Conservation (phyloP, 2,329 filamentous ascomycete genomes). For the Fusarium musae region DNA sequence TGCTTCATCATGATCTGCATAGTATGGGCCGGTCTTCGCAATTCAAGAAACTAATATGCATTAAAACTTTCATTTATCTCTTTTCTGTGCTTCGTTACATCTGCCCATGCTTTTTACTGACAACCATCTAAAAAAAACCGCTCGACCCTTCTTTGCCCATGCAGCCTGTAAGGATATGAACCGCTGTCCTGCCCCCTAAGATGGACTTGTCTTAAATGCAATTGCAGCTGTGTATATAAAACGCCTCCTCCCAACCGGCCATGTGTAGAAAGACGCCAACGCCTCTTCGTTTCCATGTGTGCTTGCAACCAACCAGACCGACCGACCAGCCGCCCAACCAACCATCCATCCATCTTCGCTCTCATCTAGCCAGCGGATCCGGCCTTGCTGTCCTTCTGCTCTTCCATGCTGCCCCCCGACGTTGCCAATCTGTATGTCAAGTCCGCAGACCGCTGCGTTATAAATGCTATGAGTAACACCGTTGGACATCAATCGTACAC, state of each 20-base stretch:
- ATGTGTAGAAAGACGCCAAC: slow-evolving; percentile 46
- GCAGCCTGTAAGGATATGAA: slow-evolving; percentile 42
- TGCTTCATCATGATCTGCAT: neutral
- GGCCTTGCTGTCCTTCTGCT: slow-evolving; percentile 31
- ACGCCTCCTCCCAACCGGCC: slow-evolving; percentile 43
- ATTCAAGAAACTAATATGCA: slow-evolving; percentile 3
- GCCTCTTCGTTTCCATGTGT: slow-evolving; percentile 42
- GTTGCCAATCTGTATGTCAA: slow-evolving; percentile 40
- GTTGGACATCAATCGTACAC: slow-evolving; percentile 42
- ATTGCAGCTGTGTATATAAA: slow-evolving; percentile 46
- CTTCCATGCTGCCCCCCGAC: slow-evolving; percentile 20
- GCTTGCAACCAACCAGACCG: slow-evolving; percentile 24
- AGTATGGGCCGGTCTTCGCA: neutral
- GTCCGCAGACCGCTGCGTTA: slow-evolving; percentile 30
- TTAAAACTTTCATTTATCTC: slow-evolving; percentile 45
- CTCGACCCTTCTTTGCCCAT: slow-evolving; percentile 41
- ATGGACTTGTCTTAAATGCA: slow-evolving; percentile 41
- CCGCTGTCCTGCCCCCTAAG: slow-evolving; percentile 35
- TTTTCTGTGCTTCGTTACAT: slow-evolving; percentile 46
- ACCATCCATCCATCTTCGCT: neutral
- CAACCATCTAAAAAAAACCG: slow-evolving; percentile 45
- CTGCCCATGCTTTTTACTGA: slow-evolving; percentile 45
- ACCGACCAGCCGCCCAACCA: slow-evolving; percentile 13
- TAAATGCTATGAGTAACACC: slow-evolving; percentile 33
- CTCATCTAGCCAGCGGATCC: slow-evolving; percentile 10